phyloP scores from a whole-genome alignment of 345 rosid genomes.

The Salix brachista region DNA sequence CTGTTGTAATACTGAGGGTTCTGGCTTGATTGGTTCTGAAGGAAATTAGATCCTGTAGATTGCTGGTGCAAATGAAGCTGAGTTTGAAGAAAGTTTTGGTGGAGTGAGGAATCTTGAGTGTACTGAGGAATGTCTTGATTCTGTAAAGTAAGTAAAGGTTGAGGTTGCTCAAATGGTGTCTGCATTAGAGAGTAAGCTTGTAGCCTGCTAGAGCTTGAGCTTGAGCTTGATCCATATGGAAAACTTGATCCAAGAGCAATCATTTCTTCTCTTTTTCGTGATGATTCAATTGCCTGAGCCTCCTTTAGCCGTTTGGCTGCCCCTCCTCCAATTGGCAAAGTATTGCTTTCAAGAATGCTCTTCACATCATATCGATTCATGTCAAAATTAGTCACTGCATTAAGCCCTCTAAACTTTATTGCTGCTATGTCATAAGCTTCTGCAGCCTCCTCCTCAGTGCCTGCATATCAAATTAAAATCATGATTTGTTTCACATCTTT shows the following conservation, averaged over 20 bases:
- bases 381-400: slow-evolving; percentile 93
- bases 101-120: slow-evolving; percentile 49
- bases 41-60: slow-evolving; percentile 32
- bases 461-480: slow-evolving; percentile 22
- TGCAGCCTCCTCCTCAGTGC: slow-evolving; percentile 98
- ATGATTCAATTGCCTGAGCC: slow-evolving; percentile 92
- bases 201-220: slow-evolving; percentile 43
- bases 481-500: neutral
- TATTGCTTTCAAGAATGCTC: slow-evolving; percentile 89
- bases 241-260: slow-evolving; percentile 67
- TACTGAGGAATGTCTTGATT: slow-evolving; percentile 71
- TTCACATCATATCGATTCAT: slow-evolving; percentile 94
- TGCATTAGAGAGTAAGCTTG: slow-evolving; percentile 65
- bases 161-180: slow-evolving; percentile 50
- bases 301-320: slow-evolving; percentile 94
- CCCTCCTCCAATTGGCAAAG: slow-evolving; percentile 94
- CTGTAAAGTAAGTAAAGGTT: slow-evolving; percentile 61
- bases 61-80: slow-evolving; percentile 79
- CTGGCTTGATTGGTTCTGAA: slow-evolving; percentile 36
- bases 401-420: slow-evolving; percentile 85
- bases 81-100: slow-evolving; percentile 65
- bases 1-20: slow-evolving; percentile 60
- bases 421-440: slow-evolving; percentile 99
- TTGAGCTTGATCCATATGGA: slow-evolving; percentile 42
- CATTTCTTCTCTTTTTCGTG: slow-evolving; percentile 81